These are phyloP conservation scores for Vigna angularis DNA, from an alignment of 306 rosid genomes.

Conservation along the genomic window DNA sequence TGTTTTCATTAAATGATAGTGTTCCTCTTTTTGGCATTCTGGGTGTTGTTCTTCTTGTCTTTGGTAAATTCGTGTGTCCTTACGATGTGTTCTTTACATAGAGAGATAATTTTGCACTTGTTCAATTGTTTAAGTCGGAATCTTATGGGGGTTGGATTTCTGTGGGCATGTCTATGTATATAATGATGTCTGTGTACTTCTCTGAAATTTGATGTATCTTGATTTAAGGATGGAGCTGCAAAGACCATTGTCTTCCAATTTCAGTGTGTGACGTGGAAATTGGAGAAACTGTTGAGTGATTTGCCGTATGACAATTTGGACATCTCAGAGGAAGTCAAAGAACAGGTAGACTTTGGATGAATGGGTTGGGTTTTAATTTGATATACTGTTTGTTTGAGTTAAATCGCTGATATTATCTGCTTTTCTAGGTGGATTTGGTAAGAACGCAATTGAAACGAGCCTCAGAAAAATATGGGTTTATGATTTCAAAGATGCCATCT, in stretches of 20 bases:
- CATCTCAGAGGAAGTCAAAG: slow-evolving; percentile 93
- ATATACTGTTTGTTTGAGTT: neutral
- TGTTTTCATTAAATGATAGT: slow-evolving; percentile 17
- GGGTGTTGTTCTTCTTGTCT: slow-evolving; percentile 14
- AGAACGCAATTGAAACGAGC: slow-evolving; percentile 89
- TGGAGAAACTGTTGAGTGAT: slow-evolving; percentile 77
- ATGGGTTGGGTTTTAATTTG: slow-evolving; percentile 2
- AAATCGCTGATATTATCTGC: slow-evolving; percentile 15
- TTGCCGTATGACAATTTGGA: slow-evolving; percentile 73
- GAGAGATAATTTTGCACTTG: slow-evolving; percentile 36
- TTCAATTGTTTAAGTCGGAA: slow-evolving; percentile 38
- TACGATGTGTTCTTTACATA: slow-evolving; percentile 15
- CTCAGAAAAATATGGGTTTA: slow-evolving; percentile 71
- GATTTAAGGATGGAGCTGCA: slow-evolving; percentile 82
- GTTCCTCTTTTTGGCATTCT: slow-evolving; percentile 30
- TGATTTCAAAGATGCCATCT: slow-evolving; percentile 59
- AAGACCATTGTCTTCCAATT: slow-evolving; percentile 74
- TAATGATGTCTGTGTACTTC: slow-evolving; percentile 52
- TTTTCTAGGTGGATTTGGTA: slow-evolving; percentile 87
- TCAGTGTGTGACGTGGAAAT: slow-evolving; percentile 85
- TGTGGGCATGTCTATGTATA: slow-evolving; percentile 50
- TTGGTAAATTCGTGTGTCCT: neutral
- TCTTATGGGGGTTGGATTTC: slow-evolving; percentile 43
- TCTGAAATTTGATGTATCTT: slow-evolving; percentile 68
- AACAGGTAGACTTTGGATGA: slow-evolving; percentile 72